Evolutionary conservation across 257 asterid species (phyloP).

Genomic region (Solanum etuberosum): DNA sequence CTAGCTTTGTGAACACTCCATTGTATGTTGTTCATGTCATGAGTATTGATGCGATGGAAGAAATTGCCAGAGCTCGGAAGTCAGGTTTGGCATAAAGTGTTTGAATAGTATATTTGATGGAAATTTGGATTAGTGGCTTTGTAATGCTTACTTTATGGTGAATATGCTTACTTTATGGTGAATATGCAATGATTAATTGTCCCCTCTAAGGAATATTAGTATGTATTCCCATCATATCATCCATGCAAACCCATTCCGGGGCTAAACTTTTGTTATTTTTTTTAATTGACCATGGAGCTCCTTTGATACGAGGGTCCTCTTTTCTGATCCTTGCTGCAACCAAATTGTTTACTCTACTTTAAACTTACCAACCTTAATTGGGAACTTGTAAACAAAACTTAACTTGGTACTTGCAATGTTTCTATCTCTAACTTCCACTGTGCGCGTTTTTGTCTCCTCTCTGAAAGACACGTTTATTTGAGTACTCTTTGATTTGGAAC

Average conservation of each 20-base stretch:
- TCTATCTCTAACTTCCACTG: not conserved
- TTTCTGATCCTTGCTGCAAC: not conserved
- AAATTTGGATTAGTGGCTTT: not conserved
- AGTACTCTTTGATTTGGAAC: not conserved
- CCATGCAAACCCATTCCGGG: not conserved
- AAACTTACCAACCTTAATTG: not conserved
- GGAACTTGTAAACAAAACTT: not conserved
- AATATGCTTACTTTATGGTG: not conserved
- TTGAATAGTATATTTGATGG: not conserved
- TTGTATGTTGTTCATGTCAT: slow-evolving; percentile 93
- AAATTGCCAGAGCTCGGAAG: slow-evolving; percentile 91
- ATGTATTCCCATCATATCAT: not conserved
- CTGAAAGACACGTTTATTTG: not conserved
- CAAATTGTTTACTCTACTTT: not conserved
- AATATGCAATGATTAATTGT: not conserved
- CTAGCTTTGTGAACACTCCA: slow-evolving; percentile 90
- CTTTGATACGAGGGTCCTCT: not conserved
- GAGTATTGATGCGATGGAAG: slow-evolving; percentile 99
- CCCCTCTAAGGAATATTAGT: not conserved
- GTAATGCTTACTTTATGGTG: not conserved
- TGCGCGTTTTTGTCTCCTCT: not conserved
- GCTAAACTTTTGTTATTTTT: not conserved
- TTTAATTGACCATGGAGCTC: not conserved
- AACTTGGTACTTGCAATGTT: not conserved
- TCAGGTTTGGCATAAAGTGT: slow-evolving; percentile 38